Conservation (phyloP, 2,329 filamentous ascomycete genomes). For the Sphaerulina musiva region DNA sequence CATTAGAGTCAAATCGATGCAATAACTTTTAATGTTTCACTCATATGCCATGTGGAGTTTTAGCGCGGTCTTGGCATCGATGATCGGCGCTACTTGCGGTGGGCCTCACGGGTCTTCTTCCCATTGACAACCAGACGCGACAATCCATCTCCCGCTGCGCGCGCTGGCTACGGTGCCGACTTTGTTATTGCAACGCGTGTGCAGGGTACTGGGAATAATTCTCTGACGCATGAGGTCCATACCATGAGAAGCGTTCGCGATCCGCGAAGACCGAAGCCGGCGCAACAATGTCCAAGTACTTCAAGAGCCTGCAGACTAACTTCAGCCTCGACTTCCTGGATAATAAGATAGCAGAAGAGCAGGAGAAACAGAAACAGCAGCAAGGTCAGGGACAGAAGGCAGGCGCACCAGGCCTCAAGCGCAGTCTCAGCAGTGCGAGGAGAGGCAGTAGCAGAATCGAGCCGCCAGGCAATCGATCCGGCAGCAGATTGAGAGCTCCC, state of each 20-base stretch:
- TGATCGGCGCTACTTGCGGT: background rate
- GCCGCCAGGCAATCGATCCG: constrained; percentile 26
- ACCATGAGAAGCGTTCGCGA: constrained; percentile 15
- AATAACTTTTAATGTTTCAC: constrained; percentile 9
- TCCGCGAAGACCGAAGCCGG: constrained; percentile 16
- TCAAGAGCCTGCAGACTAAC: constrained; percentile 27
- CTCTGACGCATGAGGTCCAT: constrained; percentile 7
- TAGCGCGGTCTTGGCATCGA: background rate
- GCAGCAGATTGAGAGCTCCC: constrained; percentile 23
- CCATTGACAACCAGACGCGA: constrained; percentile 4
- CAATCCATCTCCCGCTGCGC: background rate
- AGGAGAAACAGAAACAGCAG: constrained; percentile 62
- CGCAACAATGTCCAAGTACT: constrained; percentile 26
- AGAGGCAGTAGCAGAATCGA: constrained; percentile 35
- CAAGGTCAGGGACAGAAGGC: constrained; percentile 8
- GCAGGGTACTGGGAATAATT: background rate
- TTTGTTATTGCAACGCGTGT: background rate
- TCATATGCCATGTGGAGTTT: background rate
- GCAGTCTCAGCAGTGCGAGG: constrained; percentile 40
- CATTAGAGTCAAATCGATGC: background rate
- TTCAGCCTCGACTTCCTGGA: constrained; percentile 37
- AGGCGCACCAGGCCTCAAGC: constrained; percentile 28
- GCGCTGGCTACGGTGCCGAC: background rate
- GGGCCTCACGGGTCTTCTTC: background rate
- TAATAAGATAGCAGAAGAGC: constrained; percentile 78